Percentiles rank a stretch among this genome's conserved stretches.
Evolutionary conservation across 148 eudicot genomes (phyloP).

Genomic region (Linanthus parryae): DNA sequence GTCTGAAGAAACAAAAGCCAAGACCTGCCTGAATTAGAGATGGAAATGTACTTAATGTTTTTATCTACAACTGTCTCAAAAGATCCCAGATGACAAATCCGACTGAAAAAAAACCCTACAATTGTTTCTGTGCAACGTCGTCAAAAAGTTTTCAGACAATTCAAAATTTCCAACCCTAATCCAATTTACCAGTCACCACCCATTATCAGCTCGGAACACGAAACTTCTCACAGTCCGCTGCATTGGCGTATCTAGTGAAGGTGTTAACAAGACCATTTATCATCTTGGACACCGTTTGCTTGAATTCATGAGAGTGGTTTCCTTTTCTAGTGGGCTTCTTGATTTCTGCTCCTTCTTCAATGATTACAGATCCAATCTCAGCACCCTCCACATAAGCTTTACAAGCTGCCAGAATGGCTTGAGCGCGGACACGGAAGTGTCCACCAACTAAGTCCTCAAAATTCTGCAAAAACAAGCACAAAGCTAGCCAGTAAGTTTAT

Average conservation of each 20-base stretch:
- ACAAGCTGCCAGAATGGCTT: conserved; percentile 59
- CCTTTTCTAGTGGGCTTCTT: conserved; percentile 5
- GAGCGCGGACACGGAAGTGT: conserved; percentile 52
- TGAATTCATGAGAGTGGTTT: conserved; percentile 28
- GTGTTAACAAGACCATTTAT: conserved; percentile 28
- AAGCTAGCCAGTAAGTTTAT: neutral
- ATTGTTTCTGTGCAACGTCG: conserved; percentile 12
- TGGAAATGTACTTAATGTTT: no score
- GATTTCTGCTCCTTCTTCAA: conserved; percentile 22
- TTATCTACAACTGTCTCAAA: no score
- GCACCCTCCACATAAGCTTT: conserved; percentile 63
- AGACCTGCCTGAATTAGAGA: no score
- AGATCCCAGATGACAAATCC: neutral
- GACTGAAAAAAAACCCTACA: no score
- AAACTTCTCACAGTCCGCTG: conserved; percentile 48
- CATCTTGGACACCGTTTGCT: conserved; percentile 28
- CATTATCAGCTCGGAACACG: conserved; percentile 13
- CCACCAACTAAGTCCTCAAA: conserved; percentile 69
- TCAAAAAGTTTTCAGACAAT: neutral
- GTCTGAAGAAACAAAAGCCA: no score
- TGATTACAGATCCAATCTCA: conserved; percentile 39
- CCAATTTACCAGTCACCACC: neutral
- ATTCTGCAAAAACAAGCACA: conserved; percentile 40
- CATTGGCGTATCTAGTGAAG: conserved; percentile 46
- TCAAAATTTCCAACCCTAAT: neutral